Base-by-base conservation (phyloP, 345 rosid species). In the Arabis alpina region DNA sequence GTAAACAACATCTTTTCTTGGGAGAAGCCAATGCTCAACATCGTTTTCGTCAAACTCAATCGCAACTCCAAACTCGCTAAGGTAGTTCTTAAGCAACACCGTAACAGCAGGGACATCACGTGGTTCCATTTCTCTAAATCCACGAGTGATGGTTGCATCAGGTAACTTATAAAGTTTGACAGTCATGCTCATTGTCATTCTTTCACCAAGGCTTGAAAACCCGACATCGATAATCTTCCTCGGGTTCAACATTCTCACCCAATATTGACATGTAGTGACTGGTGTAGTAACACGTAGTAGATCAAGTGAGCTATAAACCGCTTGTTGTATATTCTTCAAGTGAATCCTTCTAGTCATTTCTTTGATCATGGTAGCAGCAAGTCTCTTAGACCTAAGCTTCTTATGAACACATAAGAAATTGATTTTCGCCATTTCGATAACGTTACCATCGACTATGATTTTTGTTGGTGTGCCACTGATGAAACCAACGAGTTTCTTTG, bases 201-300 rank as follows among this genome's bases (percentile, higher is more conserved):
- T 82, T 3, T 82, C 69, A 39, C 88, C 85, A 5, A 89, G 85
- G 79, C 86, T 76, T 2, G 89, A 84, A 66, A 89, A 85, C 59
- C 89, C 96, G 61, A 85, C 92, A 81, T 87, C 90, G 56, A 89
- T 85, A 57, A 87, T 90, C 81, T 89, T 87, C 84, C 85, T 89
- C 2, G 85, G 96, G 83, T 89, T 89, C 80, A 89, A 71, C 5
- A 92, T 85, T 64, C 96, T 80, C 66, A 84, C 89, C 96, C 92
- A 89, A 64, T 87, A 85, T 64, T 82, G 90, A 70, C 88, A 85
- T 59, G 87, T 85, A 8, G 96, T 76, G 42, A 87, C 64, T 40
- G 96, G 96, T 23, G 88, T 89, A 3, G 96, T 90, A 79, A 85
- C 84, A 70, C 84, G n/a, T n/a, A n/a, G n/a, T n/a, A n/a, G 71